Evolutionary conservation across 768 basidiomycete genomes (phyloP).

Genomic region (Dentipellis sp.): DNA sequence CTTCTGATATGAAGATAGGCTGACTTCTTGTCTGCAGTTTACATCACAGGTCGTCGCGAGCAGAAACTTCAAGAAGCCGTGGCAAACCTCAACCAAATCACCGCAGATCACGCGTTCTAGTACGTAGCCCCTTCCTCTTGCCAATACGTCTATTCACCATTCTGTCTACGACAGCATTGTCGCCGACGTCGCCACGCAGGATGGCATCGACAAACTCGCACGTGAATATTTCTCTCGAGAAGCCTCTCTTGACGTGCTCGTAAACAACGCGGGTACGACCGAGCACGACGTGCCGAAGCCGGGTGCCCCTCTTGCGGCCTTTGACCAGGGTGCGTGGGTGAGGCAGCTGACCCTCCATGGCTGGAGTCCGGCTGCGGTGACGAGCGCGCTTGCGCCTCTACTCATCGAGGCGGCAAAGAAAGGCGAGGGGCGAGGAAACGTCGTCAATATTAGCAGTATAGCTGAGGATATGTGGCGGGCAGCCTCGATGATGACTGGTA

Average conservation of each 20-base stretch:
- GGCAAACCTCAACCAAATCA: conserved; percentile 31
- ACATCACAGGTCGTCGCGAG: conserved; percentile 37
- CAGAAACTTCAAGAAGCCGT: conserved; percentile 53
- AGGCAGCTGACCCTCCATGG: conserved; percentile 78
- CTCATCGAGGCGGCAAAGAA: too few species aligned
- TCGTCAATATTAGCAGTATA: too few species aligned
- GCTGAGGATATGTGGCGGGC: too few species aligned
- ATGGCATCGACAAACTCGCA: conserved; percentile 28
- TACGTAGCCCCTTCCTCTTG: conserved; percentile 9
- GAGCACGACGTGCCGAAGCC: conserved; percentile 21
- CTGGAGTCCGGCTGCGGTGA: conserved; percentile 53
- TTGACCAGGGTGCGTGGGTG: conserved; percentile 55
- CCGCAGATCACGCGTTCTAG: conserved; percentile 4
- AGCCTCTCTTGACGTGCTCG: conserved; percentile 62
- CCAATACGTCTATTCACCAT: conserved; percentile 53
- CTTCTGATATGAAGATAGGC: too few species aligned
- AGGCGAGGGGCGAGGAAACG: too few species aligned
- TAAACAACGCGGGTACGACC: conserved; percentile 69
- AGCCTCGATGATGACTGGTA: conserved; percentile 60
- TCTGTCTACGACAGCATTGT: conserved; percentile 62
- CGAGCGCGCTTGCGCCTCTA: conserved; percentile 69
- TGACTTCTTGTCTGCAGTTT: too few species aligned
- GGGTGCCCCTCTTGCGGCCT: conserved; percentile 49
- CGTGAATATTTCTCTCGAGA: conserved; percentile 44
- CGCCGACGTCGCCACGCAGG: conserved; percentile 43